A percentile compares a stretch with the other conserved stretches of the same genome.
These are phyloP conservation scores for Myxozyma neotropica DNA, from an alignment of 805 yeast species.

Conservation along the genomic window DNA sequence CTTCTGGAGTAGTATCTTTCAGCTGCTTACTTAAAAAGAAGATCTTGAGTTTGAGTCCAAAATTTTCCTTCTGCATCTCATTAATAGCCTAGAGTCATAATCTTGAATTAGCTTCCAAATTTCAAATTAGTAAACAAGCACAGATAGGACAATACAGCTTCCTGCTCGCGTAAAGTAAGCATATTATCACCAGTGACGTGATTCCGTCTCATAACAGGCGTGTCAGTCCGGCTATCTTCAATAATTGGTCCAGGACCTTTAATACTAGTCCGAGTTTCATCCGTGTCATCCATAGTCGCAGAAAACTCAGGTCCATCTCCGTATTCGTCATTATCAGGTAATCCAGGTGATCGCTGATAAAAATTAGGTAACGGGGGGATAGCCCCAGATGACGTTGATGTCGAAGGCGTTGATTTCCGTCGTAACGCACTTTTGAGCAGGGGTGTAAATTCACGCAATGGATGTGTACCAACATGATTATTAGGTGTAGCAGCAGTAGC, in stretches of 20 bases:
- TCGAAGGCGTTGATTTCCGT: neutral
- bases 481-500: constrained; percentile 1
- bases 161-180: constrained; percentile 35
- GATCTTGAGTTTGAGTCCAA: constrained; percentile 32
- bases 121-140: neutral
- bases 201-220: constrained; percentile 19
- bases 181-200: constrained; percentile 15
- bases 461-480: neutral
- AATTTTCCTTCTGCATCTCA: constrained; percentile 36
- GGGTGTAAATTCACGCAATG: constrained; percentile 29
- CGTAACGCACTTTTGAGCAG: constrained; percentile 25
- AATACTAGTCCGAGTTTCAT: constrained; percentile 21
- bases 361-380: constrained; percentile 11
- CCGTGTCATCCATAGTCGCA: constrained; percentile 26
- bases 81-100: constrained; percentile 21
- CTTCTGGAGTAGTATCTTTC: constrained; percentile 31
- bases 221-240: constrained; percentile 8
- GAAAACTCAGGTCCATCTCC: constrained; percentile 5
- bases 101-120: neutral
- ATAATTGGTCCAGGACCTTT: neutral
- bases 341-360: constrained; percentile 21
- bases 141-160: constrained; percentile 15
- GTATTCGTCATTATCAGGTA: constrained; percentile 8
- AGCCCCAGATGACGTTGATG: neutral
- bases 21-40: constrained; percentile 25